Conservation (phyloP, 2,329 filamentous ascomycete genomes). For the Pleurostoma richardsiae region DNA sequence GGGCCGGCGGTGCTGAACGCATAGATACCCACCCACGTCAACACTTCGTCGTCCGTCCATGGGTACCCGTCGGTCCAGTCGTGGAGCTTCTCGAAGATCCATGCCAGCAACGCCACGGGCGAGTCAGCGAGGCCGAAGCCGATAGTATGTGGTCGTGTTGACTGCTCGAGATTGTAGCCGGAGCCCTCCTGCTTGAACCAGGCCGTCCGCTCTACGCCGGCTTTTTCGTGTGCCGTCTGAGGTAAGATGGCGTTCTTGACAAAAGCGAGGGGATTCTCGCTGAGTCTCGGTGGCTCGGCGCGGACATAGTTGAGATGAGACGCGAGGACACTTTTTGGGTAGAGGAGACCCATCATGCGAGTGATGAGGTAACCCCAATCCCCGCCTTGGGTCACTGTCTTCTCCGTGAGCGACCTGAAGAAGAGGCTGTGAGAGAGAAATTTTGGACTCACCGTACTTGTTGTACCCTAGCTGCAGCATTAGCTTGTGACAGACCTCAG, state of each 20-base stretch:
- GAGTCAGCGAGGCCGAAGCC: conserved; percentile 65
- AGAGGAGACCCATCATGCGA: conserved; percentile 53
- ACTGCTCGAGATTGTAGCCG: conserved; percentile 56
- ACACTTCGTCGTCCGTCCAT: conserved; percentile 72
- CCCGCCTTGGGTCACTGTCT: conserved; percentile 51
- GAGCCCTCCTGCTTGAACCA: conserved; percentile 55
- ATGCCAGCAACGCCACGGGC: conserved; percentile 66
- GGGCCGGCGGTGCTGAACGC: conserved; percentile 66
- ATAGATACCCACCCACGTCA: conserved; percentile 72
- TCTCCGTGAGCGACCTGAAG: neutral
- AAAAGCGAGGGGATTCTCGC: conserved; percentile 50
- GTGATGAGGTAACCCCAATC: conserved; percentile 69
- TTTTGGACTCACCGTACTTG: conserved; percentile 15
- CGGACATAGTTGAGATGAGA: conserved; percentile 56
- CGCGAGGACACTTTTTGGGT: conserved; percentile 51
- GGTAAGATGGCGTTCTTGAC: conserved; percentile 49
- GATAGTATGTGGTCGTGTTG: conserved; percentile 68
- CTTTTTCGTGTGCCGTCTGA: conserved; percentile 45
- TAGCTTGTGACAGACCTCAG: conserved; percentile 25
- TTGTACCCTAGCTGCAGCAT: conserved; percentile 34
- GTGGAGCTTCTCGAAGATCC: conserved; percentile 78
- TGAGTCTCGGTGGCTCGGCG: conserved; percentile 36
- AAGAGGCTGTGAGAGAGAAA: neutral
- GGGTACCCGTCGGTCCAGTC: conserved; percentile 70
- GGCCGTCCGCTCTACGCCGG: conserved; percentile 42